phyloP scores from a whole-genome alignment of 306 rosid genomes.

The Prinsepia uniflora region DNA sequence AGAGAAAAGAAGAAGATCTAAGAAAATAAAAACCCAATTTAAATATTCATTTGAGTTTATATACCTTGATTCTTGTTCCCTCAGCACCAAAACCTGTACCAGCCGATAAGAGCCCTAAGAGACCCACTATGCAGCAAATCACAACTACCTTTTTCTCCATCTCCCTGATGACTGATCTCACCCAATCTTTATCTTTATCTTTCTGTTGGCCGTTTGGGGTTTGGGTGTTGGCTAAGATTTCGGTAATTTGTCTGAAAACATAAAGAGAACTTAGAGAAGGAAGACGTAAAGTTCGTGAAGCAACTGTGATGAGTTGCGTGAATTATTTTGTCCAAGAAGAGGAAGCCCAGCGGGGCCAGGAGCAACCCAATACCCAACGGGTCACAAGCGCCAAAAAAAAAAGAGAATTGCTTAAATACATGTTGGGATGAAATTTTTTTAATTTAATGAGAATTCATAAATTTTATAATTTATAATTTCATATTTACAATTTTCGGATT shows the following conservation, averaged over 20 bases:
- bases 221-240: not conserved
- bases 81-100: slow-evolving; percentile 80
- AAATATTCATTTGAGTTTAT: not conserved
- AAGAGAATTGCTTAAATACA: not conserved
- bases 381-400: not conserved
- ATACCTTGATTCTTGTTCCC: slow-evolving; percentile 75
- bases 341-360: not conserved
- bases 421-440: too few species aligned
- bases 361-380: too few species aligned
- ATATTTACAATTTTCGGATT: too few species aligned
- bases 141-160: slow-evolving; percentile 63
- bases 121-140: slow-evolving; percentile 52
- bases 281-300: slow-evolving; percentile 9
- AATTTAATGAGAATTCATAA: too few species aligned
- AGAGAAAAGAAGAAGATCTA: not conserved
- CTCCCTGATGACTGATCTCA: not conserved
- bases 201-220: not conserved
- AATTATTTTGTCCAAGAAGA: not conserved
- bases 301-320: slow-evolving; percentile 3
- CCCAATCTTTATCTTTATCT: slow-evolving; percentile 6
- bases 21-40: slow-evolving; percentile 7
- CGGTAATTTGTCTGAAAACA: slow-evolving; percentile 2
- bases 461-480: too few species aligned
- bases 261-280: not conserved
- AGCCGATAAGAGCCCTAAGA: slow-evolving; percentile 67